Conservation (phyloP, 2,329 filamentous ascomycete genomes). For the Truncatella angustata region DNA sequence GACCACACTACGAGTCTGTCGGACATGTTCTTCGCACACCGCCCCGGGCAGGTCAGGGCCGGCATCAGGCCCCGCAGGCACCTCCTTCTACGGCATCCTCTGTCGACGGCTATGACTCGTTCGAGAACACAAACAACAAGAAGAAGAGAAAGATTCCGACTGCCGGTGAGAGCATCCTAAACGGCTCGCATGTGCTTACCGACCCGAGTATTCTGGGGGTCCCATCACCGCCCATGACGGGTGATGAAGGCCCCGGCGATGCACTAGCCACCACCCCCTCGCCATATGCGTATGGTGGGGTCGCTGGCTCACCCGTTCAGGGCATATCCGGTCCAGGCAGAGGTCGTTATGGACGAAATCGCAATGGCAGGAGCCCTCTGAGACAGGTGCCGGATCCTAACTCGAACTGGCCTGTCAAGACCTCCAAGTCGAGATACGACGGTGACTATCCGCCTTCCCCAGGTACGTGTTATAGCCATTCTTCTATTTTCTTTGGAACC, state of each 20-base stretch:
- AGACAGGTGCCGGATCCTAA: conserved; percentile 59
- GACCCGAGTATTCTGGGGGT: conserved; percentile 33
- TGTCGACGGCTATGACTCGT: conserved; percentile 89
- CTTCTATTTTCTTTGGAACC: conserved; percentile 5
- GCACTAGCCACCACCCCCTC: conserved; percentile 26
- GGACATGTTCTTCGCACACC: conserved; percentile 41
- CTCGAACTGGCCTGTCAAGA: conserved; percentile 52
- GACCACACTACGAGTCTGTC: conserved; percentile 45
- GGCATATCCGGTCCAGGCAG: conserved; percentile 83
- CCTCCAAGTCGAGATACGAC: conserved; percentile 42
- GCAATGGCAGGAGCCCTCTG: conserved; percentile 61
- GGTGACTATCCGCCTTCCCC: conserved; percentile 37
- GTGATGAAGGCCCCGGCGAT: conserved; percentile 32
- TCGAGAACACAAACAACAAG: conserved; percentile 98
- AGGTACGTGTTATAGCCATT: conserved; percentile 37
- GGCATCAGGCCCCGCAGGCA: conserved; percentile 49
- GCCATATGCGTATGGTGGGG: conserved; percentile 42
- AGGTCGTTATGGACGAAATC: conserved; percentile 73
- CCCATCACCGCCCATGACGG: conserved; percentile 31
- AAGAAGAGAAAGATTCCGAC: conserved; percentile 98
- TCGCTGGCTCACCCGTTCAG: conserved; percentile 56
- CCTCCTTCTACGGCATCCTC: conserved; percentile 69
- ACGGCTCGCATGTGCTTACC: conserved; percentile 37
- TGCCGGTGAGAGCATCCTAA: conserved; percentile 64
- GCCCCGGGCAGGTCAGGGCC: conserved; percentile 42